Evolutionary conservation across 2,329 filamentous ascomycete species (phyloP), one percentile per base, ranked within the genome.

Genomic region (Tympanopsis confertula): DNA sequence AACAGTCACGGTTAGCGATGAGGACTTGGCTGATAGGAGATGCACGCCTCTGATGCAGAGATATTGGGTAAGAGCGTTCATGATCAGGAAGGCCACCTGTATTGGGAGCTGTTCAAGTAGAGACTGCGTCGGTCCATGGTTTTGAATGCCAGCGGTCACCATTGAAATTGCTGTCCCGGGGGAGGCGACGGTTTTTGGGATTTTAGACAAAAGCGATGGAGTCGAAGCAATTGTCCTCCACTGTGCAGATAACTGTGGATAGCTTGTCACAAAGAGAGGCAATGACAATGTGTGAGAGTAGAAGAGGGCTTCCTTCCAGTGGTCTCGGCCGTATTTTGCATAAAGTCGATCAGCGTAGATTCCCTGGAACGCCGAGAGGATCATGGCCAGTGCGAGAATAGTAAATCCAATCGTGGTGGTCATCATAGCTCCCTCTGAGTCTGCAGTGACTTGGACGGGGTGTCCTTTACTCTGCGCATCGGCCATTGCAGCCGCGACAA

Each of bases 241-340:
- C 17, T 33, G 30, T 7, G 12, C 7, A 10, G 17, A 18, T 10
- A 33, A 15, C 30, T 33, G 30, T 15, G 30, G 30, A 17, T 33
- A 33, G 7, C 10, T 10, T 33, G 30, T 13, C 10, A 33, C 10
- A 15, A 33, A 33, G 17, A 33, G 30, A 10, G 30, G 30, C 30
- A 33, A 15, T 15, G 30, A 33, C 7, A 33, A 15, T 18, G 15
- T 18, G 15, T 33, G 30, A 17, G 30, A 33, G 15, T 33, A 33
- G 30, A 33, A 33, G 7, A 33, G 30, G 7, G 30, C 30, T 17
- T 33, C 30, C 15, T 33, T 33, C 30, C 30, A 33, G 15, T 33
- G 7, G 15, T 18, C 17, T 7, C 30, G 30, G 15, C 30, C 30
- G 15, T 33, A 33, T 7, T 13, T 10, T 15, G 10, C 30, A 17